Evolutionary conservation across 2,329 filamentous ascomycete genomes (phyloP).

Genomic region (Fusarium fujikuroi): DNA sequence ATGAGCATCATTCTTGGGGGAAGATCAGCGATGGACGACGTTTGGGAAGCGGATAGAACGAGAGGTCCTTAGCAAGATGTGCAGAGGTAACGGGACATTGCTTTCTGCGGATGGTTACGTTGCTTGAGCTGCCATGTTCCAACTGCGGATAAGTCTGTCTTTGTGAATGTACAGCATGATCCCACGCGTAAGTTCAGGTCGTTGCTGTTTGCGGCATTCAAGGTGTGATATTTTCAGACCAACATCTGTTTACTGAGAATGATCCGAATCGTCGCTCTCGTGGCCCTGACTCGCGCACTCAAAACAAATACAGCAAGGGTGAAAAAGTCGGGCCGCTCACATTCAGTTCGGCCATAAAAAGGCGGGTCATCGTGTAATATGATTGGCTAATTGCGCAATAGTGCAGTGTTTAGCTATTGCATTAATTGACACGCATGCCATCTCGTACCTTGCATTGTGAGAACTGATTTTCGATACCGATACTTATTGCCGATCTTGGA

Average conservation of each 20-base stretch:
- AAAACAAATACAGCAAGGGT: neutral
- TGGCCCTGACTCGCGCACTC: neutral
- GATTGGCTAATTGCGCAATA: neutral
- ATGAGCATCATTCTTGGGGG: fast-evolving
- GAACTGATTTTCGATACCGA: neutral
- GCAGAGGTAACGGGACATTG: no score
- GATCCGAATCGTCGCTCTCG: neutral
- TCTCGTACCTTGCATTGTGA: neutral
- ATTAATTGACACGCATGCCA: neutral
- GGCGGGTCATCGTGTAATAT: neutral
- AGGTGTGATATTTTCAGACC: neutral
- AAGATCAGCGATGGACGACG: neutral
- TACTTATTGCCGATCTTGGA: neutral
- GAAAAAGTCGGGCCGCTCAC: neutral
- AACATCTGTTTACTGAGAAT: neutral
- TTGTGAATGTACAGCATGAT: no score
- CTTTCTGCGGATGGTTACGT: no score
- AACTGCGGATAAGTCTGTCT: neutral
- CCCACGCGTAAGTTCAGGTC: neutral
- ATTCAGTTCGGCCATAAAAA: neutral
- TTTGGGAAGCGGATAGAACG: neutral
- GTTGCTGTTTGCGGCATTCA: neutral
- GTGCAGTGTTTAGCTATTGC: neutral
- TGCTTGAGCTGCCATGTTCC: fast-evolving
- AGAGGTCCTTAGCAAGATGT: fast-evolving